These are phyloP conservation scores for Gossypium davidsonii DNA, from an alignment of 441 rosid genomes.

Conservation along the genomic window DNA sequence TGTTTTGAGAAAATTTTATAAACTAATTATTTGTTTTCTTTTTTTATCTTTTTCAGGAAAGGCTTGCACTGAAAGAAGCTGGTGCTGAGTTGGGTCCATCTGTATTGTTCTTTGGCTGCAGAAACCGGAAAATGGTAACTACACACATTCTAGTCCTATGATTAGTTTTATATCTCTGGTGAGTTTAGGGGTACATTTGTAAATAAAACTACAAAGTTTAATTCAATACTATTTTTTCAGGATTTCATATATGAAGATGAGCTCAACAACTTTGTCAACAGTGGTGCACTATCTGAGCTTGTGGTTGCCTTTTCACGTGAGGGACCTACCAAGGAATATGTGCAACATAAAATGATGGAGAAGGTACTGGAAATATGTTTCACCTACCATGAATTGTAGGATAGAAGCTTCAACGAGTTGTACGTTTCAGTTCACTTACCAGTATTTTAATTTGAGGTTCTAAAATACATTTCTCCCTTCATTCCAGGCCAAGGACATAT, in stretches of 20 bases:
- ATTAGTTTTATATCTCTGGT: neutral
- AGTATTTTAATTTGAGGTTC: neutral
- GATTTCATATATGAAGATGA: constrained; percentile 92
- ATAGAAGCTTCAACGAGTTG: neutral
- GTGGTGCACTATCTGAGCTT: constrained; percentile 81
- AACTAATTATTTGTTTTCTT: neutral
- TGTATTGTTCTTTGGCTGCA: constrained; percentile 90
- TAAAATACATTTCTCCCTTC: neutral
- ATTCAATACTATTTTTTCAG: constrained; percentile 24
- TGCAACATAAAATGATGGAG: constrained; percentile 88
- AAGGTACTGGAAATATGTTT: constrained; percentile 45
- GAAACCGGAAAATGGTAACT: constrained; percentile 71
- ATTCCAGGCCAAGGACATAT: constrained; percentile 43
- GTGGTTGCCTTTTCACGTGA: constrained; percentile 88
- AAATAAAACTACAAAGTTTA: neutral
- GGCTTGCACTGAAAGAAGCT: constrained; percentile 66
- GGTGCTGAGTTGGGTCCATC: constrained; percentile 80
- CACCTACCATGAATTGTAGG: constrained; percentile 3
- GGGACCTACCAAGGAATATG: constrained; percentile 91
- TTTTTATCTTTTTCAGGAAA: constrained; percentile 42
- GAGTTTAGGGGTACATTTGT: neutral
- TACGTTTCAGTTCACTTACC: neutral
- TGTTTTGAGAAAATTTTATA: neutral
- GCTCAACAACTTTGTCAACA: constrained; percentile 54
- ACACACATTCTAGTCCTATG: constrained; percentile 1